Base-by-base conservation (phyloP, 2,329 filamentous ascomycete genomes). In the Exophiala viscosa region DNA sequence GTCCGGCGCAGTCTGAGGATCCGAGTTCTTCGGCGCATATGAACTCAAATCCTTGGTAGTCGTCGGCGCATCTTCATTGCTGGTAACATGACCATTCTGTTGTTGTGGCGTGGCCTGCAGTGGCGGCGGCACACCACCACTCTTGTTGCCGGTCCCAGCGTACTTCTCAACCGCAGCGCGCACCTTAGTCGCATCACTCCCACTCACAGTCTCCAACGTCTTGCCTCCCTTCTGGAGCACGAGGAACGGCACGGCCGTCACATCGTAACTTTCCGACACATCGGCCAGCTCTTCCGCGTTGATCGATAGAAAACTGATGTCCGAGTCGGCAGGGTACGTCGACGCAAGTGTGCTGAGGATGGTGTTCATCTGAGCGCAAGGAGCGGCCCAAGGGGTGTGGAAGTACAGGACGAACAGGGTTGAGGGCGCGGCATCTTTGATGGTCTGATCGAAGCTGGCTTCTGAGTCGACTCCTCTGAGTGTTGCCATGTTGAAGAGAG, bases 281-380 rank as follows among this genome's bases (percentile, higher is more conserved):
- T 97, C 91, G 64, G 88, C 87, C 39, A 97, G 80, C 61, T 96
- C 91, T 75, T 99, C 93, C 55, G 93, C 93, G 71, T 99, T 91
- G 73, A 99, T 81, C 57, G 87, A 87, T 55, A 95, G 81, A 85
- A 96, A 99, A 62, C 84, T 83, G 62, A 91, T 87, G 50, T 79
- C 76, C 59, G 79, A 75, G 60, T 81, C 78, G 64, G 81, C 78
- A 57, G 89, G 83, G 73, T 95, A 96, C 69, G 91, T 90, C 66
- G 84, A 83, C 60, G 92, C 91, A 60, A 99, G 87, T 17, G 90
- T 87, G 66, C 82, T 79, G 60, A 99, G 83, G 63, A 97, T 87
- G 45, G 85, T 87, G 62, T 82, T 83, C 91, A 97, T 97, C 73
- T 96, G 90, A 59, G 88, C 85, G 77, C 93, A 97, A 41, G 93